Base-by-base conservation (phyloP, 352 stramenopile species). In the Pythium scleroteichum region DNA sequence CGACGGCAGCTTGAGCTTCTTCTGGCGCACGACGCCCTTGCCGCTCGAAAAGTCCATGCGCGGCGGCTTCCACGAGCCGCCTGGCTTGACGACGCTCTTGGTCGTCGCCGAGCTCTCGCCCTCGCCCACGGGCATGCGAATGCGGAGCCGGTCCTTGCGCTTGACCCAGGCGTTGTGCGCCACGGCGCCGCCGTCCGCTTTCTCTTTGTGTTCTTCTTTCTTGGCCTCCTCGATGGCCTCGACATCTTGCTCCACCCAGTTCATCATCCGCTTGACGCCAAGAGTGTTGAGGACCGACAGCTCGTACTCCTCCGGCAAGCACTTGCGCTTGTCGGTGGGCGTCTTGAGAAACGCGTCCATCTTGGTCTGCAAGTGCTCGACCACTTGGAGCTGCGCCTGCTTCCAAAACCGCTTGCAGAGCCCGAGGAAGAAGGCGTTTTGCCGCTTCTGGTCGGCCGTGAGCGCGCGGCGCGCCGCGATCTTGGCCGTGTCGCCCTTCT, bases 401-500 rank as follows among this genome's bases (percentile, higher is more conserved):
- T 79, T 75, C 85, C 85, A 94, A 52, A 82, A 78, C 44, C 80
- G 80, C 59, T 90, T 90, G 61, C 83, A 93, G 0, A 92, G 70
- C 19, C 57, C 59, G 16, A 91, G 57, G 55, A 93, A 93, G 47
- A 92, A 79, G 24, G 72, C 69, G 29, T 94, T 93, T 47, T 92
- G 83, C 45, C 75, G 73, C 66, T 92, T 94, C 48, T 94, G 82
- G 64, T 94, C 85, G 0, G 56, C 27, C 14, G 82, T 86, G 47
- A 94, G 76, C 45, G 53, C 51, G 29, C 83, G 72, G 1, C 85
- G 75, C 17, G 83, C 83, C 0, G 85, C 83, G 33, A 94, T 93
- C 65, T 93, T 94, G 38, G 85, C 85, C 9, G 83, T 94, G 60
- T 94, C 85, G 9, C 83, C 85, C 52, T 92, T 92, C 40, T 93